Evolutionary conservation across 1,284 basidiomycete species (phyloP).

Genomic region (Apiotrichum brassicae): DNA sequence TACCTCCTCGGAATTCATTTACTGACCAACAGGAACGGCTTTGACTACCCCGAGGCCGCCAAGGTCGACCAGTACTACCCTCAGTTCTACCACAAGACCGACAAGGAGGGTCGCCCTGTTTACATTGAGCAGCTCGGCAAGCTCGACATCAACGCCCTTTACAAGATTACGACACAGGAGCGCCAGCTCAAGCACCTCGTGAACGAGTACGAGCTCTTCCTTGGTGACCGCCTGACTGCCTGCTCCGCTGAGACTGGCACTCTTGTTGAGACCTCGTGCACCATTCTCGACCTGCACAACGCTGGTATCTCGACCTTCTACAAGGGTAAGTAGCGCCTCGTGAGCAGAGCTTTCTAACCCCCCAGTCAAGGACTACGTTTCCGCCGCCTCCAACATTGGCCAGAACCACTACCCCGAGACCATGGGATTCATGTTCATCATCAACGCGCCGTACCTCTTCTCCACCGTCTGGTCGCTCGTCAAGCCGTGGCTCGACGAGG

Average conservation of each 20-base stretch:
- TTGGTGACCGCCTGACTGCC: slow-evolving; percentile 72
- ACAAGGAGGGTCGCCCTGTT: slow-evolving; percentile 92
- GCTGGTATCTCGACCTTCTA: slow-evolving; percentile 81
- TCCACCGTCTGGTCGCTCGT: slow-evolving; percentile 80
- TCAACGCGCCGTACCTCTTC: slow-evolving; percentile 91
- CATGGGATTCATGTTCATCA: slow-evolving; percentile 95
- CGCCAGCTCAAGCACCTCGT: slow-evolving; percentile 86
- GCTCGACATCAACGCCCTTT: slow-evolving; percentile 78
- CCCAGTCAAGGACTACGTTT: slow-evolving; percentile 82
- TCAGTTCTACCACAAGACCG: slow-evolving; percentile 92
- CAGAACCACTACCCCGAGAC: slow-evolving; percentile 89
- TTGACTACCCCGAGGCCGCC: slow-evolving; percentile 78
- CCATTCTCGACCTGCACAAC: slow-evolving; percentile 85
- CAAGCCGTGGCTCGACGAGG: slow-evolving; percentile 92
- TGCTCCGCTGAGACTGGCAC: slow-evolving; percentile 64
- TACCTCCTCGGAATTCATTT: too few species aligned
- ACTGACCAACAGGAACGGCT: slow-evolving; percentile 56
- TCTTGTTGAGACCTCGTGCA: slow-evolving; percentile 95
- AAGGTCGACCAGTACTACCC: slow-evolving; percentile 90
- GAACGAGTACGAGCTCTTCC: slow-evolving; percentile 88
- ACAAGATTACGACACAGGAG: slow-evolving; percentile 74
- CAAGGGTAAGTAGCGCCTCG: slow-evolving; percentile 46
- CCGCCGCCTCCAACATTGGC: slow-evolving; percentile 69
- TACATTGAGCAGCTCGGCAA: slow-evolving; percentile 92
- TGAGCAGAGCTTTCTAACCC: neutral